Evolutionary conservation across 805 yeast genomes (phyloP).

Genomic region (Myxozyma vanderwaltii): DNA sequence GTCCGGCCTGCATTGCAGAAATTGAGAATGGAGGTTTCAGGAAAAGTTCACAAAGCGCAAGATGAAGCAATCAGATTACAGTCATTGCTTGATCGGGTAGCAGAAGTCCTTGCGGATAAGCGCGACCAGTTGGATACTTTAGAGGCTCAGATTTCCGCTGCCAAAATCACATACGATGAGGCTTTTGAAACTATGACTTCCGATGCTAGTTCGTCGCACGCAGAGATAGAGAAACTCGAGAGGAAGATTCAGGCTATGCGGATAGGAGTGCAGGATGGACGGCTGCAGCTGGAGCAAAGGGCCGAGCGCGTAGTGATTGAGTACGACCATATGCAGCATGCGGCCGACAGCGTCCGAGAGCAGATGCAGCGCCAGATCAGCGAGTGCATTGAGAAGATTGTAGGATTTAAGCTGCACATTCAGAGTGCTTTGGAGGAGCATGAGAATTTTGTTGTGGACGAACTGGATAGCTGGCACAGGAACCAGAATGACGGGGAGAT

Average conservation of each 20-base stretch:
- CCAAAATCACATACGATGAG: conserved; percentile 58
- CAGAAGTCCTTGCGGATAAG: conserved; percentile 58
- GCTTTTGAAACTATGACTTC: conserved; percentile 56
- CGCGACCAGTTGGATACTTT: conserved; percentile 58
- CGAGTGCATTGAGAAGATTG: conserved; percentile 59
- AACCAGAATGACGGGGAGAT: background rate
- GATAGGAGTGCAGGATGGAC: conserved; percentile 52
- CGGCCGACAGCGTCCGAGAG: conserved; percentile 52
- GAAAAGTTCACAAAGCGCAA: conserved; percentile 52
- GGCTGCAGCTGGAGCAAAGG: conserved; percentile 52
- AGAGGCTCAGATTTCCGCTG: conserved; percentile 57
- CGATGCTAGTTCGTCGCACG: conserved; percentile 55
- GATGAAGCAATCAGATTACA: conserved; percentile 62
- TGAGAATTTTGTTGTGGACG: conserved; percentile 52
- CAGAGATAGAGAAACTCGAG: conserved; percentile 68
- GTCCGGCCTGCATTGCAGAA: conserved; percentile 46
- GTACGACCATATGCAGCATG: conserved; percentile 52
- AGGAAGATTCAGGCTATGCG: conserved; percentile 57
- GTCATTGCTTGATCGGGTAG: conserved; percentile 58
- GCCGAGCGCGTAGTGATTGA: conserved; percentile 57
- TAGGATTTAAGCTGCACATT: conserved; percentile 66
- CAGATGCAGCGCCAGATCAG: conserved; percentile 57
- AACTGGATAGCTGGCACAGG: conserved; percentile 35
- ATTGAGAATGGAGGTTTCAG: conserved; percentile 52
- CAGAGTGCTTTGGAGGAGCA: conserved; percentile 66